Percentiles rank a stretch among this genome's conserved stretches.
These are phyloP conservation scores for Lachnellula cervina DNA, from an alignment of 2,329 filamentous ascomycete species.

Conservation along the genomic window DNA sequence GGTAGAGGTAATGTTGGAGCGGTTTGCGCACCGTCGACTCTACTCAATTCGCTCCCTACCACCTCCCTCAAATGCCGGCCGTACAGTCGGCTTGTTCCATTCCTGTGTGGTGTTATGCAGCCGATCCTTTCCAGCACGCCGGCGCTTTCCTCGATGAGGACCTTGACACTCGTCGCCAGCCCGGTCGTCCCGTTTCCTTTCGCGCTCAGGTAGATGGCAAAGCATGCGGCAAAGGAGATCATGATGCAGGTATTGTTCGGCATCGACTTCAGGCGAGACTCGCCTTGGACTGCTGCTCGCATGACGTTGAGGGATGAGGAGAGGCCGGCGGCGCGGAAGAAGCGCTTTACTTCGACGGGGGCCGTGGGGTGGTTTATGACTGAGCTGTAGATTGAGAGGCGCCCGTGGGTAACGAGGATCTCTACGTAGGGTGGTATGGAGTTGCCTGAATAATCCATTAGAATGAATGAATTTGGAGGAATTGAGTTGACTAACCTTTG, in stretches of 20 bases:
- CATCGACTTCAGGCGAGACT: constrained; percentile 66
- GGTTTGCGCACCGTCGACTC: background rate
- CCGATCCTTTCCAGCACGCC: constrained; percentile 66
- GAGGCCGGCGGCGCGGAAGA: constrained; percentile 66
- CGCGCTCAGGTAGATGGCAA: constrained; percentile 59
- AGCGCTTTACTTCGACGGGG: constrained; percentile 64
- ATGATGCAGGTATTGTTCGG: constrained; percentile 75
- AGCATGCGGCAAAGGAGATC: constrained; percentile 71
- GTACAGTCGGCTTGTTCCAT: constrained; percentile 59
- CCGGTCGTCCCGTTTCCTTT: constrained; percentile 46
- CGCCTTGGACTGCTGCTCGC: constrained; percentile 67
- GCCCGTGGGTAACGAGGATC: constrained; percentile 67
- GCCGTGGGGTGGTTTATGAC: constrained; percentile 72
- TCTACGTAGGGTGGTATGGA: constrained; percentile 68
- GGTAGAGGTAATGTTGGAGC: constrained; percentile 3
- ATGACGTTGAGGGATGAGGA: constrained; percentile 71
- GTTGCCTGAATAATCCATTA: constrained; percentile 35
- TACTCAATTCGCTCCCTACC: constrained; percentile 10
- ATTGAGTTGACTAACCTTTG: constrained; percentile 36
- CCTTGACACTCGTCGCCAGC: constrained; percentile 57
- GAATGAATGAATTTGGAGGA: constrained; percentile 1
- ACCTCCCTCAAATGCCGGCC: constrained; percentile 49
- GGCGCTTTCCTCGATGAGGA: constrained; percentile 63
- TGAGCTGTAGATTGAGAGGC: constrained; percentile 68
- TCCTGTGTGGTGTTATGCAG: constrained; percentile 58